phyloP scores from a whole-genome alignment of 2,329 filamentous ascomycete species.

The Scolecobasidium constrictum region DNA sequence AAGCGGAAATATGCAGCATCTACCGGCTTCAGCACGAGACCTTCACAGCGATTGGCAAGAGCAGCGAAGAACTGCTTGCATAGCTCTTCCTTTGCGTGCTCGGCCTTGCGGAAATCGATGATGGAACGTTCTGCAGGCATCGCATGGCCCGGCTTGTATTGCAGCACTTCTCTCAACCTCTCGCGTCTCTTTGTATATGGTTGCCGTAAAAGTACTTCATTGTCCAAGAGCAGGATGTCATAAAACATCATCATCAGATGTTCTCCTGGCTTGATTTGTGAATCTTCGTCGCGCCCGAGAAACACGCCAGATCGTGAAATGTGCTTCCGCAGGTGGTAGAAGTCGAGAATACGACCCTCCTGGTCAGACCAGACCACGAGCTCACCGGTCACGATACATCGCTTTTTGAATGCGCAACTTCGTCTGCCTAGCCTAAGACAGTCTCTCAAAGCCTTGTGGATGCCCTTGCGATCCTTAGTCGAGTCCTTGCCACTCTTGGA shows the following conservation, averaged over 20 bases:
- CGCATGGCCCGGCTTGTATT: constrained; percentile 48
- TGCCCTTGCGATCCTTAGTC: constrained; percentile 53
- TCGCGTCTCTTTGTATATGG: constrained; percentile 50
- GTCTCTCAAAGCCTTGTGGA: constrained; percentile 54
- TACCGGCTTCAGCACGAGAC: constrained; percentile 65
- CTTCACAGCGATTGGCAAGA: constrained; percentile 60
- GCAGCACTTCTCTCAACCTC: constrained; percentile 47
- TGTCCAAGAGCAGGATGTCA: constrained; percentile 47
- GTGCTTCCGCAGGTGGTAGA: constrained; percentile 75
- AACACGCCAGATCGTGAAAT: constrained; percentile 61
- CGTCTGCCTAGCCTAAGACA: constrained; percentile 51
- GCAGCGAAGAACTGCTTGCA: constrained; percentile 55
- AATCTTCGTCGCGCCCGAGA: constrained; percentile 58
- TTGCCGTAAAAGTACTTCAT: constrained; percentile 39
- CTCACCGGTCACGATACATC: constrained; percentile 77
- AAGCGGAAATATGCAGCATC: constrained; percentile 61
- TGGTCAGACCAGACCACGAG: constrained; percentile 65
- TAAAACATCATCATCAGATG: constrained; percentile 52
- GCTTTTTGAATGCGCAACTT: constrained; percentile 47
- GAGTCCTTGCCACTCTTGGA: constrained; percentile 90
- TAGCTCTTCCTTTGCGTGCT: constrained; percentile 42
- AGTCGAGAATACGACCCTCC: constrained; percentile 56
- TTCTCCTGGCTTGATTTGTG: constrained; percentile 43
- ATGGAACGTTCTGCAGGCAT: constrained; percentile 55
- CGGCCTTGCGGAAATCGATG: constrained; percentile 50